Conservation (phyloP, 306 rosid genomes). For the Ormosia emarginata region DNA sequence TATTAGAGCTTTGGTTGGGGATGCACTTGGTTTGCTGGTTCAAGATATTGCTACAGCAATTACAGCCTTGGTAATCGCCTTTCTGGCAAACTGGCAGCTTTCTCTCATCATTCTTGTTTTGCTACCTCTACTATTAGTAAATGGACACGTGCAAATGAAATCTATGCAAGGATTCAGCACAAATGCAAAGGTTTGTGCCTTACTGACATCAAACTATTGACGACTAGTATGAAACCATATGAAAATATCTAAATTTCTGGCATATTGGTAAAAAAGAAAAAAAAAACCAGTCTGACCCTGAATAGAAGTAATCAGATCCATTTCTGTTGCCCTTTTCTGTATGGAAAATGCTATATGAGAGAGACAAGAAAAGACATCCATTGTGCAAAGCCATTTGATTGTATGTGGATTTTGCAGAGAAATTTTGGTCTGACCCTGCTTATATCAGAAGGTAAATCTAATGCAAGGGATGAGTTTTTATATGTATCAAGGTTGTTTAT, state of each 20-base stretch:
- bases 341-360: background rate
- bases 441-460: background rate
- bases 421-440: background rate
- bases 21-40: constrained; percentile 59
- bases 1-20: constrained; percentile 62
- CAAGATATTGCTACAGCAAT: constrained; percentile 48
- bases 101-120: constrained; percentile 55
- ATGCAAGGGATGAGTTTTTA: background rate
- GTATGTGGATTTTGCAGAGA: background rate
- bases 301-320: background rate
- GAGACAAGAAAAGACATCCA: background rate
- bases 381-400: background rate
- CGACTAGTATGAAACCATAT: background rate
- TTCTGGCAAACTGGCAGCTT: constrained; percentile 64
- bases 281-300: background rate
- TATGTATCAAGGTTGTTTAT: background rate
- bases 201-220: background rate
- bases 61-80: constrained; percentile 62
- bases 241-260: background rate
- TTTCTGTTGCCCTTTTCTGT: background rate
- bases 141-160: constrained; percentile 52
- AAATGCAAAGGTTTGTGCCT: constrained; percentile 59
- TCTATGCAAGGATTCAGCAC: constrained; percentile 60
- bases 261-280: too few species aligned
- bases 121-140: constrained; percentile 52